Evolutionary conservation across 2,329 filamentous ascomycete species (phyloP), one percentile per base, ranked within the genome.

Genomic region (Teratosphaeria destructans): DNA sequence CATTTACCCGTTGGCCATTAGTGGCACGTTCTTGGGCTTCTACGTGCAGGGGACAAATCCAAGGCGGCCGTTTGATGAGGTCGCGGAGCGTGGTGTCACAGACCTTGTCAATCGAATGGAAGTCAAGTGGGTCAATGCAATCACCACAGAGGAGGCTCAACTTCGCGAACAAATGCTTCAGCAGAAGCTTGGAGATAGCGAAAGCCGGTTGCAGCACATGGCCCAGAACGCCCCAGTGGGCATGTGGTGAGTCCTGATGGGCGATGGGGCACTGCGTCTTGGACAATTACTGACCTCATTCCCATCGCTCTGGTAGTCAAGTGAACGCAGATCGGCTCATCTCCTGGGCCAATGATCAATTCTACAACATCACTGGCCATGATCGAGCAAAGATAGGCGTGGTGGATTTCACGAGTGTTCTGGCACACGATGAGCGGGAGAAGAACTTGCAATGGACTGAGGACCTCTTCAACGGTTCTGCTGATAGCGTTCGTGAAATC

Each of bases 211-310:
- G 27, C 68, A 72, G 47, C 67, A 71, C 10, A 73, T 77, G 63
- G 74, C 74, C 1, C 70, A 74, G 54, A 62, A 68, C 10, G 69
- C 73, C 5, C 73, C 75, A 4, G 75, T 77, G 53, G 71, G 72
- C 1, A 66, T 65, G 10, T 74, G 59, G 23, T 23, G 23, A 23
- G 23, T 23, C 23, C 23, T 23, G 23, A 23, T 23, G 23, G 23
- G 23, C 2, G 23, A 23, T 23, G 23, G 23, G 23, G 23, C 23
- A 23, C 23, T 23, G 23, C 23, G 23, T 23, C 23, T 23, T 23
- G 23, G 23, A 23, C 23, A 23, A 23, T 23, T 23, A 23, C 23
- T 23, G 23, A 23, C 23, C 23, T 23, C 23, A 23, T 23, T 23
- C 2, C 23, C 23, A 23, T 23, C 23, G 23, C 23, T 23, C 23